Base-by-base conservation (phyloP, 345 rosid genomes). In the Raphanus raphanistrum region DNA sequence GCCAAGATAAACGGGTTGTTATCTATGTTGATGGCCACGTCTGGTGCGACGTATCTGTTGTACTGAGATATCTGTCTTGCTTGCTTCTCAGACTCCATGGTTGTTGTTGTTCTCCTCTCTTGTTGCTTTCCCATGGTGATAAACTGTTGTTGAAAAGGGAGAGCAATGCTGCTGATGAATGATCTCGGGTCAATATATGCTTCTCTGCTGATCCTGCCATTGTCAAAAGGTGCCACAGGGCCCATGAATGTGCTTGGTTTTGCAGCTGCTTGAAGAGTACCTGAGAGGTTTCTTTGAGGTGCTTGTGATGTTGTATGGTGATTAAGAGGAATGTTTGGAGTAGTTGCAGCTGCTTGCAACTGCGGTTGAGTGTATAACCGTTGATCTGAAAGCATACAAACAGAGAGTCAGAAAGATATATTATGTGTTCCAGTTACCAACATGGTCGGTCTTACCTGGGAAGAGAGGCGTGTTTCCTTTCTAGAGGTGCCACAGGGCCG, bases 381-480 rank as follows among this genome's bases (percentile, higher is more conserved):
- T 90, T 72, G 98, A 92, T 83, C 98, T 92, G 89, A 75, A 85
- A 73, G 6, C 43, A 80, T 70, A 43, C 17, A 80, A 26, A 59
- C 7, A 36, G 28, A 58, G 57, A 68, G 54, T 62, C 58, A 16
- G 55, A 48, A 48, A n/a, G 55, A 48, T 1, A 21, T 48, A 11
- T 41, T 48, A n/a, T 48, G 8, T 15, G 55, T 13, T 21, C 8
- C 55, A 48, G 55, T 5, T 48, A 48, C 55, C 8, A 48, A 48
- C 17, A 43, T 43, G n/a, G 15, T 43, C n/a, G 15, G 6, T 43
- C 52, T 45, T 85, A 94, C 97, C 97, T 89, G 11, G 98, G 98
- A 68, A 92, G 92, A 66, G 98, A 94, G 9, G 77, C 88, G 69
- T 92, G 98, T 79, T 94, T 92, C 84, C 97, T 94, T 80, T 89